Base-by-base conservation (phyloP, 352 stramenopile genomes). In the Blastocystis sp. region DNA sequence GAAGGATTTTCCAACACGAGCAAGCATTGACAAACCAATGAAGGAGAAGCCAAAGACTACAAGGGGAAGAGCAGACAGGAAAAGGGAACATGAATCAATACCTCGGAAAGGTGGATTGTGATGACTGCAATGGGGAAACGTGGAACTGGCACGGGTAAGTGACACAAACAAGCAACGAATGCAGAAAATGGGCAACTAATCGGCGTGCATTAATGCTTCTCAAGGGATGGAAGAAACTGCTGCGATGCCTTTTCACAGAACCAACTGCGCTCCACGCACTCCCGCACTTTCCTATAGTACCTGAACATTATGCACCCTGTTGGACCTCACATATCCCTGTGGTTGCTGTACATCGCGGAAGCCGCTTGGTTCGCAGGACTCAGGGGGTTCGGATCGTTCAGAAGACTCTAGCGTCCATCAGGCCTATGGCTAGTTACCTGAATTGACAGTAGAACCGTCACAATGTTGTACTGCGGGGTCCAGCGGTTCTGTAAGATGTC, bases 401-500 rank as follows among this genome's bases (percentile, higher is more conserved):
- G 38, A 76, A 87, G 61, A 78, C 77, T 77, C 65, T 87, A 56
- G 0, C 14, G 23, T 62, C 4, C 34, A 59, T 53, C 1, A 0
- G 0, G 71, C 14, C 9, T 56, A 7, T 17, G 23, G 52, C 3
- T 38, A 40, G 19, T 10, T 14, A 76, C 77, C 52, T 88, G 96
- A 90, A 99, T 99, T 88, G 94, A 98, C 53, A 96, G 98, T 69
- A 99, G 92, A 91, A 99, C 98, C 41, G 96, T 96, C 43, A 94
- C 97, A 90, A 99, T 98, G 90, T 99, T 96, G 91, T 99, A 99
- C 91, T 99, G 99, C 21, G 96, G 97, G 90, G 94, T 98, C 97
- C 97, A 99, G 90, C 98, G 96, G 92, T 99, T 98, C 91, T 99
- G 96, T 88, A 99, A 92, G 91, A 99, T 99, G 90, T 99, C 97